These are phyloP conservation scores for Quercus robur DNA, from an alignment of 306 rosid genomes.

Conservation along the genomic window DNA sequence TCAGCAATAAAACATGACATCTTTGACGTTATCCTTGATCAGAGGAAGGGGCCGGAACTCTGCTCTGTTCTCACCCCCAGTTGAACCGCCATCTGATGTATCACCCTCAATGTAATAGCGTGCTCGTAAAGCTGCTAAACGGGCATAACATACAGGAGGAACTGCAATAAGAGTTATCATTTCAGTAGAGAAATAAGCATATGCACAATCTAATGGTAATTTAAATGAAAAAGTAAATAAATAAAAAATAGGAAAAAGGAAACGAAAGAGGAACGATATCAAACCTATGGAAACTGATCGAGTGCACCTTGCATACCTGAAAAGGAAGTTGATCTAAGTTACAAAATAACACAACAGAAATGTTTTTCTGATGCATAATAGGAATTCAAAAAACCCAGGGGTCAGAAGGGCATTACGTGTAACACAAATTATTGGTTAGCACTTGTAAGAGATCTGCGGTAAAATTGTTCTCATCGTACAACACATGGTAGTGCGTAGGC, in stretches of 20 bases:
- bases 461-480: conserved; percentile 45
- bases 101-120: conserved; percentile 28
- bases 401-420: conserved; percentile 27
- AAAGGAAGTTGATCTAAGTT: background rate
- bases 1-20: conserved; percentile 45
- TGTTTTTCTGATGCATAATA: background rate
- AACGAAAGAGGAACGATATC: background rate
- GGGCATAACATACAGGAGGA: conserved; percentile 44
- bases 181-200: background rate
- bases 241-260: background rate
- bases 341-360: background rate
- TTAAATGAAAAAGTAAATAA: background rate
- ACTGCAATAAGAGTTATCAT: conserved; percentile 12
- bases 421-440: conserved; percentile 42
- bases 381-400: background rate
- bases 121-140: conserved; percentile 33
- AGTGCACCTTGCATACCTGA: conserved; percentile 53
- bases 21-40: conserved; percentile 30
- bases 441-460: conserved; percentile 32
- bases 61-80: background rate
- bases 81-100: conserved; percentile 19
- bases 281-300: conserved; percentile 48
- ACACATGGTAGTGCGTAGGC: conserved; percentile 43
- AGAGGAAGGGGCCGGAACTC: conserved; percentile 19
- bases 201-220: background rate